Evolutionary conservation across 2,329 filamentous ascomycete species (phyloP).

Genomic region (Lomentospora prolificans): DNA sequence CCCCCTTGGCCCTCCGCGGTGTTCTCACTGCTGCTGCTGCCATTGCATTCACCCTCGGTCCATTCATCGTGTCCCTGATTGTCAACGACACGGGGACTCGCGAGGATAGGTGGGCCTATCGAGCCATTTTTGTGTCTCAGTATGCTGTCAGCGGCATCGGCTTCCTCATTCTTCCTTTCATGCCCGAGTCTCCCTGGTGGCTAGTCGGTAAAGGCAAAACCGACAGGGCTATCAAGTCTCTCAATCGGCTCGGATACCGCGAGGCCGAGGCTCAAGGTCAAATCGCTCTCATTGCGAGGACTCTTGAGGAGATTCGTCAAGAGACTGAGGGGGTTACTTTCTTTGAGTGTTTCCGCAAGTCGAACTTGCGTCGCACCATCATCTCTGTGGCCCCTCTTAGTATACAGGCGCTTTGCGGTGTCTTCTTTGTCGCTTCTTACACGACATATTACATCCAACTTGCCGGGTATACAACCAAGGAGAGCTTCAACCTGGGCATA

Average conservation of each 20-base stretch:
- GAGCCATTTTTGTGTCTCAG: slow-evolving; percentile 17
- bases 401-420: slow-evolving; percentile 24
- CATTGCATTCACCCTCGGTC: slow-evolving; percentile 21
- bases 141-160: slow-evolving; percentile 23
- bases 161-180: slow-evolving; percentile 17
- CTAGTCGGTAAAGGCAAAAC: slow-evolving; percentile 21
- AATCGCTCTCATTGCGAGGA: slow-evolving; percentile 9
- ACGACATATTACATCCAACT: slow-evolving; percentile 31
- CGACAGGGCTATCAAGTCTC: slow-evolving; percentile 23
- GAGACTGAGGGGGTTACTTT: slow-evolving; percentile 28
- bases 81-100: slow-evolving; percentile 19
- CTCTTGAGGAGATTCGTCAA: slow-evolving; percentile 21
- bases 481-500: slow-evolving; percentile 28
- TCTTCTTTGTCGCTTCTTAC: slow-evolving; percentile 25
- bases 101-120: slow-evolving; percentile 24
- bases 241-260: slow-evolving; percentile 19
- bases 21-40: slow-evolving; percentile 19
- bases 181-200: slow-evolving; percentile 23
- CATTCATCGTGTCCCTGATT: slow-evolving; percentile 21
- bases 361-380: slow-evolving; percentile 12
- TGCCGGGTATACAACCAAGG: slow-evolving; percentile 23
- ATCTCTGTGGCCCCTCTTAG: slow-evolving; percentile 25
- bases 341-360: slow-evolving; percentile 27
- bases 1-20: slow-evolving; percentile 19
- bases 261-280: slow-evolving; percentile 16